Evolutionary conservation across 75 land plant genomes (phyloP).

Genomic region (Ceratopteris richardii): DNA sequence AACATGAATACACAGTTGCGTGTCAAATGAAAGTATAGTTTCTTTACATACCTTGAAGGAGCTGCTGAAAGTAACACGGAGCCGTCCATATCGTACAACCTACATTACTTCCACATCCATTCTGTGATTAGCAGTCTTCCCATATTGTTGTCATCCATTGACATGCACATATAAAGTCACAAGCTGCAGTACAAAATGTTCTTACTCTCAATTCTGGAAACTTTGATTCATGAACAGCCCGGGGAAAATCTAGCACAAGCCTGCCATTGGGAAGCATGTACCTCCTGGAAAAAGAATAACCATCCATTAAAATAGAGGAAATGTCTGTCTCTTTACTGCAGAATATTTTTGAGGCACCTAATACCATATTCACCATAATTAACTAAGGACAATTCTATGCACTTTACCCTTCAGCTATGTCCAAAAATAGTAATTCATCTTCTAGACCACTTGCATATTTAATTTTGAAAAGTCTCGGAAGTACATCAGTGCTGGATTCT

Average conservation of each 20-base stretch:
- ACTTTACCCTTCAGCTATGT: conserved; percentile 31
- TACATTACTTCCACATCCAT: conserved; percentile 8
- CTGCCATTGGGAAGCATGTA: conserved; percentile 33
- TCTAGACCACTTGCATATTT: conserved; percentile 40
- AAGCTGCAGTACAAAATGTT: too few relatives aligned
- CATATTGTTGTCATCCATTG: background rate
- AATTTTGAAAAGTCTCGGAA: conserved; percentile 42
- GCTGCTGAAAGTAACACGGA: conserved; percentile 35
- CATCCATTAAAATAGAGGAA: background rate
- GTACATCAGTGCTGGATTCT: conserved; percentile 41
- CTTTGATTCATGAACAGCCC: conserved; percentile 37
- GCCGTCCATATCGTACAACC: conserved; percentile 38
- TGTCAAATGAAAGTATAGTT: too few relatives aligned
- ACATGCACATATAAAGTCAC: too few relatives aligned
- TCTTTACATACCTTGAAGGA: conserved; percentile 20
- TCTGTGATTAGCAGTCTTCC: background rate
- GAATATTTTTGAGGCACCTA: too few relatives aligned
- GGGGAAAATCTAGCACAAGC: conserved; percentile 30
- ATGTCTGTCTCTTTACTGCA: too few relatives aligned
- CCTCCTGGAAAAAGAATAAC: conserved; percentile 16
- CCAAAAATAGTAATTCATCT: conserved; percentile 35
- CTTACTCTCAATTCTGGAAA: conserved; percentile 36
- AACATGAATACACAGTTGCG: too few relatives aligned
- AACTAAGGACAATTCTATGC: too few relatives aligned
- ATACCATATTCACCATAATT: too few relatives aligned